Base-by-base conservation (phyloP, 306 rosid species). In the barrel medic (Medicago truncatula) region DNA sequence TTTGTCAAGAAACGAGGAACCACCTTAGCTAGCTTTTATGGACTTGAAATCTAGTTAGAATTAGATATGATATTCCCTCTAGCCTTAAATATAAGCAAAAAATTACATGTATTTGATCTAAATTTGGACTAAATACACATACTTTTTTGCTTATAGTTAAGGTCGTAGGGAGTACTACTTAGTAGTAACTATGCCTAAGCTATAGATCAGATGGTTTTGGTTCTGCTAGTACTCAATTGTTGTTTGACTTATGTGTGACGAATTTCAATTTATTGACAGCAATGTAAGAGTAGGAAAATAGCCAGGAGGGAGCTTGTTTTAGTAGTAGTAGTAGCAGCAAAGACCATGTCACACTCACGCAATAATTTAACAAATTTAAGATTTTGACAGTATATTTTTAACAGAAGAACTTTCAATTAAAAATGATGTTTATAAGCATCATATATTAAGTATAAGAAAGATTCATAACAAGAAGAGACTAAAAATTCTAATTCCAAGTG, bases 121-220 rank as follows among this genome's bases (percentile, higher is more conserved):
- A 46, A 43, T 43, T 1, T 46, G 52, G 52, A 46, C 52, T 3
- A 46, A 46, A 11, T 46, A 46, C 52, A 13, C 12, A 13, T 13
- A 44, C 50, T 46, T 46, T 46, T 46, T 46, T 1, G n/a, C 52
- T 13, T 13, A 46, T 46, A 46, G 2, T 13, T 13, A 13, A 46
- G 2, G 52, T 13, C 1, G 16, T 16, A 46, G 52, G 5, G 15
- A 46, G 6, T 12, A 12, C 52, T 40, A 46, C 69, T 75, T 28
- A 3, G 31, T 58, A 70, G 62, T 21, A 21, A 44, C 67, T 70
- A 56, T 41, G 57, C 47, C 75, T 79, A 67, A 62, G 67, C 84
- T 53, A 77, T 84, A 78, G 68, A 60, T 84, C 10, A 72, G 70
- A 58, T 2, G 68, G 80, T 79, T 85, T 83, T 78, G 78, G 80